Evolutionary conservation across 352 stramenopile genomes (phyloP), one percentile per base, ranked within the genome.

Genomic region (Achlya hypogyna): DNA sequence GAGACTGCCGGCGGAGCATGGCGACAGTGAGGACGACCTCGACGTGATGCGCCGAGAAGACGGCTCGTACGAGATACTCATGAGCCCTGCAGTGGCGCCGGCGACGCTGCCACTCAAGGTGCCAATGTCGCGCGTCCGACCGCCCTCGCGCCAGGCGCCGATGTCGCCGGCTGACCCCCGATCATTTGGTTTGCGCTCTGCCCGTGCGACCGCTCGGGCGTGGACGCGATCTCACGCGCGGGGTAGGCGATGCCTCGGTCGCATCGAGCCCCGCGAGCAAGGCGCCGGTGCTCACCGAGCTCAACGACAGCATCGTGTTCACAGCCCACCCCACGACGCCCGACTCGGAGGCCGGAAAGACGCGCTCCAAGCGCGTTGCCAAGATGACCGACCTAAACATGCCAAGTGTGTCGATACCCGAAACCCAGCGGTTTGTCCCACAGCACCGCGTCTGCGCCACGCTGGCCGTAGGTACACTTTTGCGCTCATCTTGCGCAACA

Each of bases 381-480:
- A 63, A 56, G 31, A 20, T 38, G 10, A 16, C 25, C 12, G 54
- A 63, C 20, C 22, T 63, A 14, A 63, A n/a, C 34, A 27, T 63
- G 6, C 54, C 54, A 8, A 52, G 4, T 16, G 54, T 63, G 12
- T 34, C 54, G 12, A 63, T 63, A 4, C 35, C 42, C 1, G 54
- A 63, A 27, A 63, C 20, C 22, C 54, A 63, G 29, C 35, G 54
- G 54, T 63, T 16, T 4, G 32, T 23, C 27, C 18, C 45, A 53
- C 45, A 23, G 23, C 18, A 53, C 22, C 18, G 47, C 20, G 20
- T 23, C 1, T 53, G 28, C 23, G 22, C 47, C 10, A 53, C 28
- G 10, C n/a, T n/a, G n/a, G n/a, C n/a, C n/a, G n/a, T 51, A 95
- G 92, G 77, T 95, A 95, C 71, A 95, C 86, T 31, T 95, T 95